Evolutionary conservation across 495 filamentous ascomycete species (phyloP).

Genomic region (Talaromyces liani): DNA sequence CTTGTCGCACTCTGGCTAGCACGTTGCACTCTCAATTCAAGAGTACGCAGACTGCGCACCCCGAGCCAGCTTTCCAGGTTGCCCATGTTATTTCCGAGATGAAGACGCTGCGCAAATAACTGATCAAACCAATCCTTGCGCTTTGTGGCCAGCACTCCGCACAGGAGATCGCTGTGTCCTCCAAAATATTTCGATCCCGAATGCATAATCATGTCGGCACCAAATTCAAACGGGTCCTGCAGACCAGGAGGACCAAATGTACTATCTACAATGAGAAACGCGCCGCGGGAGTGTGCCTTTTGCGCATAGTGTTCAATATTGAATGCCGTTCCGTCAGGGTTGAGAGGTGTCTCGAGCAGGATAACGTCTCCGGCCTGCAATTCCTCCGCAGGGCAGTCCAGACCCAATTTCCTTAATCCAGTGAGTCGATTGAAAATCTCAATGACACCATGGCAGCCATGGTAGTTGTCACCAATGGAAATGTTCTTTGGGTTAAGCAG

Average conservation of each 20-base stretch:
- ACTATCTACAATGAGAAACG: slow-evolving; percentile 73
- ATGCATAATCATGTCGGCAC: slow-evolving; percentile 84
- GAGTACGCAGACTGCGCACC: slow-evolving; percentile 73
- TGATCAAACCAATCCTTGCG: slow-evolving; percentile 46
- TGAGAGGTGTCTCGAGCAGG: slow-evolving; percentile 86
- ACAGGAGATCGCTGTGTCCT: slow-evolving; percentile 85
- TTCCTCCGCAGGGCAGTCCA: slow-evolving; percentile 49
- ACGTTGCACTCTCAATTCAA: slow-evolving; percentile 71
- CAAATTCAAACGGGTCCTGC: slow-evolving; percentile 73
- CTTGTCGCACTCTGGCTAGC: slow-evolving; percentile 40
- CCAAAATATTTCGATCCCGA: slow-evolving; percentile 92
- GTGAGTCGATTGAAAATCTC: slow-evolving; percentile 61
- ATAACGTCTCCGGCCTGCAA: slow-evolving; percentile 73
- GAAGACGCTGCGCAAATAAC: slow-evolving; percentile 57
- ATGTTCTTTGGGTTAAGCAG: slow-evolving; percentile 71
- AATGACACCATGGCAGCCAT: slow-evolving; percentile 86
- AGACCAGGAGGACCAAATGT: slow-evolving; percentile 92
- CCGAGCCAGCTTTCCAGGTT: slow-evolving; percentile 89
- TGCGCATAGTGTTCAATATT: slow-evolving; percentile 61
- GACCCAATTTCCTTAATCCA: slow-evolving; percentile 56
- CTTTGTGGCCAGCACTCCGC: slow-evolving; percentile 67
- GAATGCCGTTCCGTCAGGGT: slow-evolving; percentile 76
- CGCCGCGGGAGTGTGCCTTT: slow-evolving; percentile 64
- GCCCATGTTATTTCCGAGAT: slow-evolving; percentile 82
- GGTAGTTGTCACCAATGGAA: slow-evolving; percentile 77